phyloP scores from a whole-genome alignment of 164 flowering plant species.

The Piper longum region DNA sequence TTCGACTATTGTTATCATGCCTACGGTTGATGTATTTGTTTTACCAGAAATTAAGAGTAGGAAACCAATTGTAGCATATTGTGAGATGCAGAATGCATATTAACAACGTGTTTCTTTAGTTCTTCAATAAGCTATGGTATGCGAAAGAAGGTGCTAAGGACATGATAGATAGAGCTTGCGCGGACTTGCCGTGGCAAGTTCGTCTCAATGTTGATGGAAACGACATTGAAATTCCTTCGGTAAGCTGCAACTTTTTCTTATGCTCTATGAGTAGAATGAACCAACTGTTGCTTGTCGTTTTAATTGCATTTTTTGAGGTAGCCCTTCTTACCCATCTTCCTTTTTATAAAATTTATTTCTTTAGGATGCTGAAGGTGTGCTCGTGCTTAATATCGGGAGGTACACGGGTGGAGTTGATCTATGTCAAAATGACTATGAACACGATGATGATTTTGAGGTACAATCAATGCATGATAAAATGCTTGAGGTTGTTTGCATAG shows the following conservation, averaged over 20 bases:
- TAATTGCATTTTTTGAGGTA: neutral
- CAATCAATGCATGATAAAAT: constrained; percentile 66
- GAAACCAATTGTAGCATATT: too few relatives aligned
- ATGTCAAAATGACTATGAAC: constrained; percentile 70
- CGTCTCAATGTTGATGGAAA: constrained; percentile 70
- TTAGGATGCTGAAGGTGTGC: constrained; percentile 63
- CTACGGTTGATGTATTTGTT: too few relatives aligned
- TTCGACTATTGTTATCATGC: neutral
- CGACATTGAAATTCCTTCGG: constrained; percentile 48
- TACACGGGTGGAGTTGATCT: constrained; percentile 78
- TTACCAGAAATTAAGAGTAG: too few relatives aligned
- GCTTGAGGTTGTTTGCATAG: constrained; percentile 59
- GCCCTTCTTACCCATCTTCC: neutral
- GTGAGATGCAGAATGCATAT: neutral
- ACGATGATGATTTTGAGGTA: constrained; percentile 48
- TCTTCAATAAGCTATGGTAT: constrained; percentile 64
- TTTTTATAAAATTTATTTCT: neutral
- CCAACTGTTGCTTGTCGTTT: neutral
- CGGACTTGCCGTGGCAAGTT: constrained; percentile 66
- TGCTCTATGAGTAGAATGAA: neutral
- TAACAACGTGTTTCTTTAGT: constrained; percentile 23
- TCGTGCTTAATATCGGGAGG: constrained; percentile 67
- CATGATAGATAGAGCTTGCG: constrained; percentile 70
- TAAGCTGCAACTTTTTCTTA: constrained; percentile 6
- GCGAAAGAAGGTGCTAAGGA: constrained; percentile 76